phyloP scores from a whole-genome alignment of 345 rosid species.

The Populus pruinosa region DNA sequence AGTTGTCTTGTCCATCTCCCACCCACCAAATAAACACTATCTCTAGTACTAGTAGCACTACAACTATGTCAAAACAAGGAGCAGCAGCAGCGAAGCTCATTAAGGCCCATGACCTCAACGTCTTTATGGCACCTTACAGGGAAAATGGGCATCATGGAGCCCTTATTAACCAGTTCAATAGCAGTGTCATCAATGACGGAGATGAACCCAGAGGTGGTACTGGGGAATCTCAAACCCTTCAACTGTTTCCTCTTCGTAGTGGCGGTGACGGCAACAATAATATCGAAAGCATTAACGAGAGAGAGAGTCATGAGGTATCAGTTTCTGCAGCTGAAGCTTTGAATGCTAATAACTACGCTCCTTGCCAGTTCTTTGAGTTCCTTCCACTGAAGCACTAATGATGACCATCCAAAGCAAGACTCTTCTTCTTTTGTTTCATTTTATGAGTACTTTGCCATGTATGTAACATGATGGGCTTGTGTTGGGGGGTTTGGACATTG shows the following conservation, averaged over 20 bases:
- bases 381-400: constrained; percentile 67
- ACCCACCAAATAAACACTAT: constrained; percentile 40
- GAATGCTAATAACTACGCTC: constrained; percentile 27
- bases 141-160: constrained; percentile 24
- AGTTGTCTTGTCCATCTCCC: constrained; percentile 40
- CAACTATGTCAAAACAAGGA: constrained; percentile 1
- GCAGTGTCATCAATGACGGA: constrained; percentile 6
- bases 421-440: background rate
- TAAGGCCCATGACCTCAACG: constrained; percentile 26
- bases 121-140: constrained; percentile 34
- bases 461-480: constrained; percentile 18
- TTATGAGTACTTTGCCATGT: constrained; percentile 13
- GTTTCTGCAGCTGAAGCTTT: constrained; percentile 14
- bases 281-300: constrained; percentile 25
- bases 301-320: constrained; percentile 30
- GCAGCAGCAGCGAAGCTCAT: constrained; percentile 24
- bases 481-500: constrained; percentile 18
- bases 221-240: constrained; percentile 58
- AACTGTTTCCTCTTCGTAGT: constrained; percentile 61
- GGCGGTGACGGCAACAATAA: constrained; percentile 20
- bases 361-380: constrained; percentile 70
- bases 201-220: constrained; percentile 13
- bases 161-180: constrained; percentile 12
- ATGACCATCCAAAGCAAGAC: background rate
- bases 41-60: constrained; percentile 12